Base-by-base conservation (phyloP, 2,329 filamentous ascomycete genomes). In the Paraconiothyrium brasiliense region DNA sequence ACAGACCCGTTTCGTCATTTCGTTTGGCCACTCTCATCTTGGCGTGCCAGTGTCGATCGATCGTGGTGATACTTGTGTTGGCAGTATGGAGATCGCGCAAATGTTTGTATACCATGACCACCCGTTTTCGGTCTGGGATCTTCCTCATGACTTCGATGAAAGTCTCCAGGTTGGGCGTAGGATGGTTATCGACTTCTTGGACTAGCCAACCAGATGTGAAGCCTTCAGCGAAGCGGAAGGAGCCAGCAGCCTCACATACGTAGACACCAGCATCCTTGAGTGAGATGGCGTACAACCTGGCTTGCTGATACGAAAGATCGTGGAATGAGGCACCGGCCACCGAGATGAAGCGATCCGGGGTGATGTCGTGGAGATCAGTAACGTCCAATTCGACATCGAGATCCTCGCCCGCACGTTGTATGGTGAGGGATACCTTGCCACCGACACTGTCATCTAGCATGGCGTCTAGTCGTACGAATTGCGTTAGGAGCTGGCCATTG, bases 271-370 rank as follows among this genome's bases (percentile, higher is more conserved):
- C 74, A 55, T 79, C 76, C 77, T 93, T 90, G 71, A 93, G 91
- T 10, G 94, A 90, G 60, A 99, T 94, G 37, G 94, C 94, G 77
- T 97, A 98, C 4, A 97, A 86, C 10, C 95, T 90, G n/a, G 95
- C 93, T 80, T 98, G 94, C 76, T 99, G 95, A 78, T 99, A 99
- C 0, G 96, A 99, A 20, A 99, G 84, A 76, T 97, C 89, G 81
- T 99, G 96, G 83, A 99, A 98, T 61, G 93, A 94, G 27, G 90
- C 95, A 22, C 95, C 96, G 46, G 94, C 92, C 47, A 98, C 94
- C 4, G 93, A 92, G 57, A 98, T 92, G 75, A 98, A 99, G 63
- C 94, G 91, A 80, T 97, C 94, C 14, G 96, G 95, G 3, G 95
- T 98, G 77, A 99, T 99, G 60, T 87, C 87, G 82, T 99, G 95